Evolutionary conservation across 2,329 filamentous ascomycete species (phyloP).

Genomic region (Colletotrichum incanum): DNA sequence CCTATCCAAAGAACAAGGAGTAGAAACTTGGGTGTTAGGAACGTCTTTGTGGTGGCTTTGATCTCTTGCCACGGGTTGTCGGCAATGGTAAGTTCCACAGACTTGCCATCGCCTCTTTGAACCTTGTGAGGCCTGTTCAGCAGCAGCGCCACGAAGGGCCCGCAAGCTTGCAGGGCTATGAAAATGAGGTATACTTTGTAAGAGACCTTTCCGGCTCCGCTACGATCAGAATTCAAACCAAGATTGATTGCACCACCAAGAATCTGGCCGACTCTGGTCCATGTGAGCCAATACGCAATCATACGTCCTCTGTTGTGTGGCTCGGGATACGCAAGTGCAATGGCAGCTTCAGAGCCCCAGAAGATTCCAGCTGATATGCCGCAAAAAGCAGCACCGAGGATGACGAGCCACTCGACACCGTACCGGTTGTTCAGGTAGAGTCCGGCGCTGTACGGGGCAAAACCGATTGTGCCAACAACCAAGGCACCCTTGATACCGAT

Average conservation of each 20-base stretch:
- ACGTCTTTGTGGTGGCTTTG: slow-evolving; percentile 65
- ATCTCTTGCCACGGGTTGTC: slow-evolving; percentile 69
- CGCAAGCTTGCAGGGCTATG: slow-evolving; percentile 62
- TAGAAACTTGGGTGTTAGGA: slow-evolving; percentile 59
- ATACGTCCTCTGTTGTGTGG: slow-evolving; percentile 73
- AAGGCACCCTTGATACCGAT: slow-evolving; percentile 55
- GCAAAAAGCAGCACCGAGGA: slow-evolving; percentile 59
- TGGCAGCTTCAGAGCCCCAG: slow-evolving; percentile 55
- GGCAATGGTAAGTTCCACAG: slow-evolving; percentile 53
- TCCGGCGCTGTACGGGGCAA: slow-evolving; percentile 59
- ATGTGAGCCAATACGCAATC: slow-evolving; percentile 75
- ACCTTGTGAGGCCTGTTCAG: slow-evolving; percentile 63
- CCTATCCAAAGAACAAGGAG: slow-evolving; percentile 66
- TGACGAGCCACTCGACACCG: slow-evolving; percentile 60
- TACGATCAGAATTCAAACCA: slow-evolving; percentile 62
- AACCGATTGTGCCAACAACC: slow-evolving; percentile 60
- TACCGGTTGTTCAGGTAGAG: slow-evolving; percentile 63
- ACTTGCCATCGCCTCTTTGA: slow-evolving; percentile 57
- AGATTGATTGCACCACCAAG: slow-evolving; percentile 67
- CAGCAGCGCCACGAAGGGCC: slow-evolving; percentile 60
- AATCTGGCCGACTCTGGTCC: slow-evolving; percentile 69
- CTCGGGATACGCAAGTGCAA: slow-evolving; percentile 71
- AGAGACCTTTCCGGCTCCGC: slow-evolving; percentile 61
- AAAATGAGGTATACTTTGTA: slow-evolving; percentile 59
- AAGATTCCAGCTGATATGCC: slow-evolving; percentile 57